A percentile compares a stretch with the other conserved stretches of the same genome.
phyloP scores from a whole-genome alignment of 2,329 filamentous ascomycete species.

The Triangularia verruculosa region DNA sequence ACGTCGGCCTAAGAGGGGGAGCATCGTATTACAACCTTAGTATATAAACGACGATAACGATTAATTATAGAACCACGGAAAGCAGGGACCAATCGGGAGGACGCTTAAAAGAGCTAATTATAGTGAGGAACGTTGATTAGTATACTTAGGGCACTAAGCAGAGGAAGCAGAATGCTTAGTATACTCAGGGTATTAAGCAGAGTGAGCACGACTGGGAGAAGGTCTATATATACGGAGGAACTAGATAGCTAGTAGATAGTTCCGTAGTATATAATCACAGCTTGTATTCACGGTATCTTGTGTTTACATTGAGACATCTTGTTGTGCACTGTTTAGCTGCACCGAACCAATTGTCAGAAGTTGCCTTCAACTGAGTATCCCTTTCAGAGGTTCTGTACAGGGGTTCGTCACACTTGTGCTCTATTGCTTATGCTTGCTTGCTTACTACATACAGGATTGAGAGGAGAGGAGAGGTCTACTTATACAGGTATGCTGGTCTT shows the following conservation, averaged over 20 bases:
- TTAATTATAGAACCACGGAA: background rate
- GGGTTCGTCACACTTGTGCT: too few relatives aligned
- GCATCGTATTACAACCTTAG: background rate
- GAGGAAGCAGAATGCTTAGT: background rate
- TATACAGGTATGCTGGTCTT: too few relatives aligned
- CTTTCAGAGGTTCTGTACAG: too few relatives aligned
- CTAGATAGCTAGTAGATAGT: background rate
- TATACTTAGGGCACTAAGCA: background rate
- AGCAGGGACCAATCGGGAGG: background rate
- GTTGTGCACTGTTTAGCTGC: too few relatives aligned
- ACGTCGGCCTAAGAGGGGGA: background rate
- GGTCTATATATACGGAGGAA: background rate
- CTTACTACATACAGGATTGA: too few relatives aligned
- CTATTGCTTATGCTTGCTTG: too few relatives aligned
- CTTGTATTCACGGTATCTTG: too few relatives aligned
- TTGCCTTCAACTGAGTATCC: too few relatives aligned
- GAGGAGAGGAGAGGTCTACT: too few relatives aligned
- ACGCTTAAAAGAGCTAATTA: background rate
- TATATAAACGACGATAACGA: background rate
- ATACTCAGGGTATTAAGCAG: background rate
- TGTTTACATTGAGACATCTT: too few relatives aligned
- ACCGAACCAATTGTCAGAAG: too few relatives aligned
- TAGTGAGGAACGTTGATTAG: background rate
- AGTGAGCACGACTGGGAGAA: background rate
- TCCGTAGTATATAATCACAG: background rate